Evolutionary conservation across 306 rosid genomes (phyloP).

Genomic region (Parietaria judaica): DNA sequence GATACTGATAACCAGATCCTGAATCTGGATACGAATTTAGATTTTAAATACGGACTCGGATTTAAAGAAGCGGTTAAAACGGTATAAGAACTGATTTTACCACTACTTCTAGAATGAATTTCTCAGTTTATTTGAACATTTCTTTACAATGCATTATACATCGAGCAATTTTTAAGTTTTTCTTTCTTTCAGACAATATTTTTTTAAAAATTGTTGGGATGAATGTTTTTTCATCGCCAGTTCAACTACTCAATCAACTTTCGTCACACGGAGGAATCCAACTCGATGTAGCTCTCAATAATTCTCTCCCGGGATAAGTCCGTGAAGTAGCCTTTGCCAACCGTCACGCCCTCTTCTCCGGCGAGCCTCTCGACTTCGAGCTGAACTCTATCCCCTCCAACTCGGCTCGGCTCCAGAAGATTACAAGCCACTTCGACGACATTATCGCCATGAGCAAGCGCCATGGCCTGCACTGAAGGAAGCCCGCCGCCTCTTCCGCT

Average conservation of each 20-base stretch:
- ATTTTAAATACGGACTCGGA: no score
- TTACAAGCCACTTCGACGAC: slow-evolving; percentile 51
- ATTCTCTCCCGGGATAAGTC: slow-evolving; percentile 63
- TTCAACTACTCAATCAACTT: neutral
- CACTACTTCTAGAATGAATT: no score
- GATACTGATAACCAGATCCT: no score
- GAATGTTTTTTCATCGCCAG: no score
- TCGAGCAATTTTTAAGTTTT: no score
- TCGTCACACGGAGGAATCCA: slow-evolving; percentile 14
- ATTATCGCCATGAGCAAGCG: slow-evolving; percentile 37
- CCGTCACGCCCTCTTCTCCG: slow-evolving; percentile 50
- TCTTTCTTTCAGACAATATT: no score
- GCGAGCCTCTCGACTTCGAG: slow-evolving; percentile 56
- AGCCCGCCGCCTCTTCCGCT: slow-evolving; percentile 52
- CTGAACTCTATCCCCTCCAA: slow-evolving; percentile 43
- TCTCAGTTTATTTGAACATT: no score
- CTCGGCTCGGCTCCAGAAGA: slow-evolving; percentile 51
- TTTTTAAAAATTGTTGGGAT: no score
- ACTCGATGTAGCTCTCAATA: slow-evolving; percentile 39
- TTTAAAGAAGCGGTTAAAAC: no score
- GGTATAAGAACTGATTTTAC: no score
- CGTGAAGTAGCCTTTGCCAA: slow-evolving; percentile 71
- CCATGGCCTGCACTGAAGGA: slow-evolving; percentile 83
- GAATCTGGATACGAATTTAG: no score
- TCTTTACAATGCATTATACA: no score